A percentile compares a stretch with the other conserved stretches of the same genome.
phyloP scores from a whole-genome alignment of 306 rosid genomes.

The Glycine latifolia region DNA sequence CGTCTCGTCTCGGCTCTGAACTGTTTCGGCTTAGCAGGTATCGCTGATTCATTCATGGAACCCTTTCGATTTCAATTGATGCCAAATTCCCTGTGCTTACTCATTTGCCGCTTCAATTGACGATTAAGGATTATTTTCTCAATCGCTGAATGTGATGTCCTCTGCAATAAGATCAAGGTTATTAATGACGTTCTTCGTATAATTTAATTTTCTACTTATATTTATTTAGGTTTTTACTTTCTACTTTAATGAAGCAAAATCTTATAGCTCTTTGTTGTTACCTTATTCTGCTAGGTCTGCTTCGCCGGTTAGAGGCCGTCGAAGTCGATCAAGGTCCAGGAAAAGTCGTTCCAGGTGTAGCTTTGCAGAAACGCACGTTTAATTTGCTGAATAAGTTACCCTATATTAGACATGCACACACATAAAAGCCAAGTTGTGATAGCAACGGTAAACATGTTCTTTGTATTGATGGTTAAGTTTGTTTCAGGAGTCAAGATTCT shows the following conservation, averaged over 20 bases:
- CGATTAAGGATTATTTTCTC: background rate
- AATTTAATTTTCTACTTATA: background rate
- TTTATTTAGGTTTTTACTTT: background rate
- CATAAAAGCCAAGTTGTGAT: background rate
- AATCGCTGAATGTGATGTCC: background rate
- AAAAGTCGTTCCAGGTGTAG: background rate
- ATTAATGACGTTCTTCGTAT: background rate
- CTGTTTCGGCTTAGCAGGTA: no score
- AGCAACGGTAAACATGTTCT: background rate
- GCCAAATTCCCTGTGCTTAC: background rate
- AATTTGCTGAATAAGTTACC: background rate
- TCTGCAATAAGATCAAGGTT: background rate
- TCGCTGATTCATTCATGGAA: background rate
- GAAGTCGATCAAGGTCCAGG: background rate
- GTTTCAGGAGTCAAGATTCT: slow-evolving; percentile 51
- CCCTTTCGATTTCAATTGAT: background rate
- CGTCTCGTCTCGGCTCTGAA: no score
- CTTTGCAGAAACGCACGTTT: background rate
- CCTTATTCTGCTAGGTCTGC: background rate
- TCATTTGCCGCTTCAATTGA: background rate
- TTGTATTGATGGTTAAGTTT: slow-evolving; percentile 30
- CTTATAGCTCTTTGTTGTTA: background rate
- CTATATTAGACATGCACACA: background rate
- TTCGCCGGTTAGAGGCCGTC: background rate
- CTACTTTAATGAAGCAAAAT: background rate